Conservation (phyloP, 768 basidiomycete genomes). For the Strobilomyces dryophilus region DNA sequence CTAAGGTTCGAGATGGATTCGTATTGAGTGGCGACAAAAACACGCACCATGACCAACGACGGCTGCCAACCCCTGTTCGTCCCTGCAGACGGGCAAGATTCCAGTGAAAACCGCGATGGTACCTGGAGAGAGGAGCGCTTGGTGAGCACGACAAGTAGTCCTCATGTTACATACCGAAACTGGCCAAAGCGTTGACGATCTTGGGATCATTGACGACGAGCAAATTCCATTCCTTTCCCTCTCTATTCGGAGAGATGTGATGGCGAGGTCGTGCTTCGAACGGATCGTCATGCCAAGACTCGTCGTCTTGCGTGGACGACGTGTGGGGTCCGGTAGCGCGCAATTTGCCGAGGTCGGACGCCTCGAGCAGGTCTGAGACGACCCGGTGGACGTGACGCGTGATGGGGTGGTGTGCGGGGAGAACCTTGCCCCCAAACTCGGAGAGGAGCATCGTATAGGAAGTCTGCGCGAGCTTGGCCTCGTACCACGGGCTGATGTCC, state of each 20-base stretch:
- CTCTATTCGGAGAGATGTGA: slow-evolving; percentile 13
- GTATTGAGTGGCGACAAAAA: background rate
- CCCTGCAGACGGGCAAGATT: slow-evolving; percentile 70
- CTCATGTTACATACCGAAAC: slow-evolving; percentile 46
- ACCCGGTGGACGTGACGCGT: slow-evolving; percentile 67
- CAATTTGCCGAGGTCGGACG: slow-evolving; percentile 69
- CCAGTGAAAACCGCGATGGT: slow-evolving; percentile 88
- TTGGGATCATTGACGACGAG: slow-evolving; percentile 72
- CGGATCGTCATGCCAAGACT: slow-evolving; percentile 22
- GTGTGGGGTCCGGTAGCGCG: slow-evolving; percentile 8
- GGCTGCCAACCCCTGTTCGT: slow-evolving; percentile 80
- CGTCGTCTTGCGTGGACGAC: slow-evolving; percentile 8
- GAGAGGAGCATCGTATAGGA: slow-evolving; percentile 41
- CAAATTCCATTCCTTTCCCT: slow-evolving; percentile 54
- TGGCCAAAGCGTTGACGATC: slow-evolving; percentile 74
- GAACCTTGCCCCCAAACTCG: slow-evolving; percentile 50
- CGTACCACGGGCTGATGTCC: slow-evolving; percentile 57
- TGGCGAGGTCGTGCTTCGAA: slow-evolving; percentile 4
- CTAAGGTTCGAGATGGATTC: background rate
- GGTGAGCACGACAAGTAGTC: background rate
- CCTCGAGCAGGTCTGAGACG: slow-evolving; percentile 61
- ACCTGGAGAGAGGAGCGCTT: slow-evolving; percentile 34
- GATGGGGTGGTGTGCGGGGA: slow-evolving; percentile 65
- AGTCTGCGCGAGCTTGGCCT: slow-evolving; percentile 48
- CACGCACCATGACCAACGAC: slow-evolving; percentile 75